These are phyloP conservation scores for Sicyos baderoa DNA, from an alignment of 306 rosid genomes.

Conservation along the genomic window DNA sequence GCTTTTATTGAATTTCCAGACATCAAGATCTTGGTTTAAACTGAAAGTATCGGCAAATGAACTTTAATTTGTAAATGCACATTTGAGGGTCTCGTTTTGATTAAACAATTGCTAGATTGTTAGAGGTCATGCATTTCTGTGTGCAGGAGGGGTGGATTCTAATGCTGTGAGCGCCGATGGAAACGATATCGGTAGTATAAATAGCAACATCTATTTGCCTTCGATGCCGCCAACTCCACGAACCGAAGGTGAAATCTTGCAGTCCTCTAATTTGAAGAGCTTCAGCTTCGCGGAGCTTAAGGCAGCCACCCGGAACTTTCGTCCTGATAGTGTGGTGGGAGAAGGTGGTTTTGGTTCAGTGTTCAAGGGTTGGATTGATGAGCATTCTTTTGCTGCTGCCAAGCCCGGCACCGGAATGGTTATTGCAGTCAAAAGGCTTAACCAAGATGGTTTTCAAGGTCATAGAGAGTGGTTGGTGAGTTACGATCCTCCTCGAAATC, in stretches of 20 bases:
- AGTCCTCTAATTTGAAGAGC: slow-evolving; percentile 30
- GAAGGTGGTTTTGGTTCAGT: slow-evolving; percentile 73
- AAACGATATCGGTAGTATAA: slow-evolving; percentile 22
- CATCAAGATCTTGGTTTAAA: neutral
- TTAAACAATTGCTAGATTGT: neutral
- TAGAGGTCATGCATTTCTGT: slow-evolving; percentile 11
- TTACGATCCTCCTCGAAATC: slow-evolving; percentile 9
- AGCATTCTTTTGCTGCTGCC: slow-evolving; percentile 38
- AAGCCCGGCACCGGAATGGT: slow-evolving; percentile 59
- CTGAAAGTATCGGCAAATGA: neutral
- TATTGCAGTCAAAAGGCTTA: slow-evolving; percentile 65
- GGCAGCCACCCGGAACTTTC: slow-evolving; percentile 58
- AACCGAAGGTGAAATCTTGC: slow-evolving; percentile 45
- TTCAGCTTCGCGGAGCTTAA: slow-evolving; percentile 31
- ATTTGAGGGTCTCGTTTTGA: neutral
- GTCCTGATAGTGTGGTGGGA: slow-evolving; percentile 55
- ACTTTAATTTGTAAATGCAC: neutral
- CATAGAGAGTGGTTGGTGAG: slow-evolving; percentile 79
- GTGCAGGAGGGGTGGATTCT: slow-evolving; percentile 34
- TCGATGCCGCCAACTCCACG: slow-evolving; percentile 25
- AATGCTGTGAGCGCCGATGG: slow-evolving; percentile 26
- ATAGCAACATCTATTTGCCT: slow-evolving; percentile 24
- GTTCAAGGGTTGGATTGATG: slow-evolving; percentile 68
- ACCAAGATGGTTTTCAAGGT: slow-evolving; percentile 54
- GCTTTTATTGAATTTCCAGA: slow-evolving; percentile 9